Base-by-base conservation (phyloP, 345 rosid species). In the Mallotus nudiflorus region DNA sequence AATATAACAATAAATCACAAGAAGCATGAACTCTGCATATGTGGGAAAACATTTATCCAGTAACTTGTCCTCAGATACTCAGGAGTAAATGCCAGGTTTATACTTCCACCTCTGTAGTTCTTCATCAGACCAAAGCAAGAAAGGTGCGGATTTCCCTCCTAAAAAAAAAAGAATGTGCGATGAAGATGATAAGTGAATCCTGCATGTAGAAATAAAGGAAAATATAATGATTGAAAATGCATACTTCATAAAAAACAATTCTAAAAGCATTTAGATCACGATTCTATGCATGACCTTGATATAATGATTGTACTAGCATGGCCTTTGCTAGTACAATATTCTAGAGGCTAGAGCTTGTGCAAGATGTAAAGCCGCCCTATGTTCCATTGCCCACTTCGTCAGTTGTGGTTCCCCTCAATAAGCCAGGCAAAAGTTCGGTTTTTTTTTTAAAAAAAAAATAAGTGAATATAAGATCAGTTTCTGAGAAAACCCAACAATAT, bases 341-440 rank as follows among this genome's bases (percentile, higher is more conserved):
- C n/a, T n/a, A n/a, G n/a, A n/a, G n/a, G n/a, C n/a, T n/a, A n/a
- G n/a, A 74, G 97, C 99, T 81, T 91, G 88, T 1, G 97, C 97
- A 50, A 95, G 89, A 87, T 95, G 84, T 65, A 95, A 73, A 33
- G 92, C 99, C 81, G 92, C 99, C 65, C 97, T 83, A 56, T 91
- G 80, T 77, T 97, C 84, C 97, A 95, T 95, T n/a, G 93, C 86
- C 99, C 99, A 91, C 80, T 91, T 87, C 97, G 92, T 91, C n/a
- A 97, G 99, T 25, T 87, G 96, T 48, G 88, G 33, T 82, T 91
- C 99, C 99, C 97, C 99, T 95, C 75, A 62, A 59, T 31, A 67
- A 73, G 20, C 11, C 51, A 49, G 19, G 58, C 46, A 25, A 55
- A 68, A 42, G 19, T 14, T 19, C n/a, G n/a, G 63, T 16, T 20